Evolutionary conservation across 1,284 basidiomycete species (phyloP).

Genomic region (Rhodotorula sp.): DNA sequence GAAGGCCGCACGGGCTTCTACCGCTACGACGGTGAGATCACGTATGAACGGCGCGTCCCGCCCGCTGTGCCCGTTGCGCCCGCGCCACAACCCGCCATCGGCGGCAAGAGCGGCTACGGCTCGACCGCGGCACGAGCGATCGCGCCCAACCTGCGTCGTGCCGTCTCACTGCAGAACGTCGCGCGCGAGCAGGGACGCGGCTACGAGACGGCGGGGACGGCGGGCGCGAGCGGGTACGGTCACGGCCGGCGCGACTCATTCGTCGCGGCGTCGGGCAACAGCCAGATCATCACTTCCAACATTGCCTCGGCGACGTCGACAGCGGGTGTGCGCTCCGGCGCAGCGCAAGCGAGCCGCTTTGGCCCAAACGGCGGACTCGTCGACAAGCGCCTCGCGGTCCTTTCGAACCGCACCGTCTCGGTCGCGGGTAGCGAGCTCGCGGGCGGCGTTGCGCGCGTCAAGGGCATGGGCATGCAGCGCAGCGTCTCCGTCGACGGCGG

Average conservation of each 20-base stretch:
- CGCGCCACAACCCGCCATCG: not conserved
- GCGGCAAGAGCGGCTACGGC: not conserved
- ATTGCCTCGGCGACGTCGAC: constrained; percentile 81
- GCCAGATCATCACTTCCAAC: constrained; percentile 85
- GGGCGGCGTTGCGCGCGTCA: constrained; percentile 7
- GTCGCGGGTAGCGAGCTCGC: constrained; percentile 37
- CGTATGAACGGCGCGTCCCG: constrained; percentile 21
- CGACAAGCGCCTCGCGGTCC: constrained; percentile 46
- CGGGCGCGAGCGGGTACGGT: not conserved
- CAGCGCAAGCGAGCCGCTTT: constrained; percentile 21
- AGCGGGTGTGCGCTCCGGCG: constrained; percentile 40
- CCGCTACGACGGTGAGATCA: constrained; percentile 42
- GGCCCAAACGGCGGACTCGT: constrained; percentile 32
- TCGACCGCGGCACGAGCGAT: constrained; percentile 12
- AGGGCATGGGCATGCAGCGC: constrained; percentile 19
- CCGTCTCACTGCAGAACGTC: constrained; percentile 33
- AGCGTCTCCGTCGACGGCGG: constrained; percentile 46
- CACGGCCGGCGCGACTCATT: constrained; percentile 52
- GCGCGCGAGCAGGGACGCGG: not conserved
- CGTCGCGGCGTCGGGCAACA: constrained; percentile 91
- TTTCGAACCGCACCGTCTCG: constrained; percentile 44
- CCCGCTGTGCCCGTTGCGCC: not conserved
- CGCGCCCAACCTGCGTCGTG: constrained; percentile 32
- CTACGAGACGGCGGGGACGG: not conserved
- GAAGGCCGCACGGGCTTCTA: constrained; percentile 53